Evolutionary conservation across 148 eudicot genomes (phyloP), one percentile per base, ranked within the genome.

Genomic region (Fallopia convolvulus): DNA sequence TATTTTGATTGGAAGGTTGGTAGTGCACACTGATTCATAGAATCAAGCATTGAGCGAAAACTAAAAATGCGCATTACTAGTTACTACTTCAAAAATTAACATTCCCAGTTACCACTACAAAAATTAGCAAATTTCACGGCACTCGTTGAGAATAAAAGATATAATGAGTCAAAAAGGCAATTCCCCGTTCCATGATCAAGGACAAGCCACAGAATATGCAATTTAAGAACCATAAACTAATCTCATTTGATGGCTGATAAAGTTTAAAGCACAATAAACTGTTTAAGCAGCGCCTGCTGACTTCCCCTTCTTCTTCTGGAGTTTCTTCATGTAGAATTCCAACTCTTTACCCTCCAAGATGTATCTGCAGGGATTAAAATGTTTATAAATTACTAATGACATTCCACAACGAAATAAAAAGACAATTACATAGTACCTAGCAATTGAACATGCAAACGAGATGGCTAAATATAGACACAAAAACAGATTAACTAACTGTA

Each of bases 221-320:
- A 68, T 46, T 68, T 68, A 14, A 36, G 39, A n/a, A 36, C 14
- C 20, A 68, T 11, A 14, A 68, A 36, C 46, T 68, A 68, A 68
- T 33, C 72, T 68, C 72, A 30, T 68, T 15, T 33, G 33, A 9
- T 66, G 44, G 42, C 4, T 61, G 36, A 30, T 56, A 56, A 56
- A 56, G 30, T 8, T n/a, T 56, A 26, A 33, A 32, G 8, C 44
- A 66, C 39, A 68, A 40, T 3, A 65, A 32, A 9, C 8, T 6
- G 23, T 30, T 63, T 66, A 77, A 68, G 79, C 74, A 46, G 79
- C 79, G 20, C 77, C 77, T 32, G 77, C 77, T 23, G 53, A n/a
- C 68, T 78, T 78, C 4, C 80, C 80, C 80, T 78, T 78, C 80
- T 78, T 78, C 75, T 71, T 78, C 75, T 78, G 80, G 65, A 78